A percentile compares a stretch with the other conserved stretches of the same genome.
phyloP scores from a whole-genome alignment of 2,329 filamentous ascomycete species.

The Cercospora sp. region DNA sequence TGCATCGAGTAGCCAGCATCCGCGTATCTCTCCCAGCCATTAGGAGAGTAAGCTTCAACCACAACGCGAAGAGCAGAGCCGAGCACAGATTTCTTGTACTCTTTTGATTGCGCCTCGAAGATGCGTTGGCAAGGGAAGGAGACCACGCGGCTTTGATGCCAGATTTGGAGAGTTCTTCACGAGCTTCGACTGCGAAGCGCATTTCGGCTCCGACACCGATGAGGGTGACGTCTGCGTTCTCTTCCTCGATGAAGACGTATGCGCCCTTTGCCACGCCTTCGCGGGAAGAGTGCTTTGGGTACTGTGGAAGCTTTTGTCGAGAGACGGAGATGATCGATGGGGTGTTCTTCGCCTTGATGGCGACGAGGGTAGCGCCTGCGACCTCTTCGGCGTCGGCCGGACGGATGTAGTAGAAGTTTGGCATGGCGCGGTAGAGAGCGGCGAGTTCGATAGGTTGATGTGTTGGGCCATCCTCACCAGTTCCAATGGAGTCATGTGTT shows the following conservation, averaged over 20 bases:
- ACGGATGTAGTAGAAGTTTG: constrained; percentile 43
- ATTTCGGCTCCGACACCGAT: constrained; percentile 56
- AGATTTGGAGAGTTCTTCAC: constrained; percentile 40
- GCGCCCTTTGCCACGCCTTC: constrained; percentile 45
- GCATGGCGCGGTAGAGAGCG: constrained; percentile 42
- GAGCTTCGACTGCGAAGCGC: constrained; percentile 49
- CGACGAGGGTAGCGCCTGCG: constrained; percentile 47
- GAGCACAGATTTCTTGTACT: constrained; percentile 52
- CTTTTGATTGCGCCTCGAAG: constrained; percentile 50
- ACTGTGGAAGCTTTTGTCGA: constrained; percentile 46
- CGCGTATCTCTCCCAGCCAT: constrained; percentile 63
- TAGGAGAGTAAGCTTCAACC: constrained; percentile 60
- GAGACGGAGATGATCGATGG: constrained; percentile 50
- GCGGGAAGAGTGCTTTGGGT: constrained; percentile 41
- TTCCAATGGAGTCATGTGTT: constrained; percentile 43
- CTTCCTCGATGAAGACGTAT: constrained; percentile 45
- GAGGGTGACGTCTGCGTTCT: constrained; percentile 48
- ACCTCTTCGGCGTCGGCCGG: constrained; percentile 42
- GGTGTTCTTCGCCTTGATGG: constrained; percentile 43
- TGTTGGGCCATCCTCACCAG: constrained; percentile 43
- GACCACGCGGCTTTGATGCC: constrained; percentile 50
- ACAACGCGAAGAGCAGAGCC: constrained; percentile 49
- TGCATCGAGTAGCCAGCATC: constrained; percentile 58
- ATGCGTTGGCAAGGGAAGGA: constrained; percentile 54
- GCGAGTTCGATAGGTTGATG: constrained; percentile 44